Base-by-base conservation (phyloP, 192 early-diverging fungal genomes). In the Linnemannia schmuckeri region DNA sequence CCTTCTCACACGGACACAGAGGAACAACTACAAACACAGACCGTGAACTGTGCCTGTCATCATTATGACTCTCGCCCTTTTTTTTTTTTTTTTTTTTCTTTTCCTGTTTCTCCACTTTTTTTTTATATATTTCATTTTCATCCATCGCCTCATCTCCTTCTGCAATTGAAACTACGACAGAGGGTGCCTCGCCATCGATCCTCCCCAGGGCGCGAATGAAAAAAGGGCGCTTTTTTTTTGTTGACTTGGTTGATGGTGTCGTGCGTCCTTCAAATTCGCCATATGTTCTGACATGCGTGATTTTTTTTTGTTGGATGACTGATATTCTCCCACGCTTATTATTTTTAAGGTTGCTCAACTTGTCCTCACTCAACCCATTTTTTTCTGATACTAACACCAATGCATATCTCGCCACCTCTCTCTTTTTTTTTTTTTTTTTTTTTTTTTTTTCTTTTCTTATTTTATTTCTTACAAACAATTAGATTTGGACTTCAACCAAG, bases 401-500 rank as follows among this genome's bases (percentile, higher is more conserved):
- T 30, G n/a, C 57, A 61, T 66, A 66, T 63, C 30, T 63, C n/a
- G 12, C 61, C 61, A 35, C 47, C 46, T 42, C 57, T 73, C 63
- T 61, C 40, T 55, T 57, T 61, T 66, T 73, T 74, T 61, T 37
- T 2, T 37, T 37, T 10, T 22, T 57, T 37, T 38, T 49, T 75
- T 8, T 8, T 12, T 66, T 57, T 55, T 71, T 71, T 44, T 46
- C 66, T 73, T 44, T 9, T 42, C 44, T 44, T 18, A 13, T 63
- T 40, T 27, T 54, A 61, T 6, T 6, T 0, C 5, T 42, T 9
- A 27, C 55, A 27, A 61, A 27, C 6, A 70, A 22, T 24, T 72
- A 90, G 89, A 84, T 99, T 17, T 99, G 99, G 99, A 99, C 98
- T 17, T 98, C 97, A 33, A 99, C 99, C 22, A 89, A 99, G 88